These are phyloP conservation scores for Andrographis paniculata DNA, from an alignment of 305 asterid species.

Conservation along the genomic window DNA sequence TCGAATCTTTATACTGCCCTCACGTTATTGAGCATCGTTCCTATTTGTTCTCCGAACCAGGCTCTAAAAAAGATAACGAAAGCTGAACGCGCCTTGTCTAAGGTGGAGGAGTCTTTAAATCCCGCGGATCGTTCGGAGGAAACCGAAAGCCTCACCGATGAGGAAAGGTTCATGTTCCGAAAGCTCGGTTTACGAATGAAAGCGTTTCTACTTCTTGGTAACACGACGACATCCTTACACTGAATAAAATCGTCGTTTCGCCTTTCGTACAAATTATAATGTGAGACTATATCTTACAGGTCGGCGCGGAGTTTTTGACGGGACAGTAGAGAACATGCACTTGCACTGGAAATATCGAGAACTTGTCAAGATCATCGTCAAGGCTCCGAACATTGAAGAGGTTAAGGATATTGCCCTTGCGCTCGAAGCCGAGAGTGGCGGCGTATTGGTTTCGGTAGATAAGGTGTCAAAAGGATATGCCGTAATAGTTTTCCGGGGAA, in stretches of 20 bases:
- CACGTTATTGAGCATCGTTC: neutral
- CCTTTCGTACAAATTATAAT: no score
- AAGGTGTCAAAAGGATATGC: conserved; percentile 94
- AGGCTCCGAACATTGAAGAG: conserved; percentile 64
- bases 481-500: conserved; percentile 75
- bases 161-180: conserved; percentile 95
- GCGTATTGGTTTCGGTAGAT: conserved; percentile 83
- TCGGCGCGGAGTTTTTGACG: conserved; percentile 95
- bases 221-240: no score
- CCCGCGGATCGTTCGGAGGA: conserved; percentile 65
- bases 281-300: no score
- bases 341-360: conserved; percentile 97
- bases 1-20: conserved; percentile 4
- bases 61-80: conserved; percentile 61
- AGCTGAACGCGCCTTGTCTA: conserved; percentile 74
- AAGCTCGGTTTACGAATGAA: conserved; percentile 96
- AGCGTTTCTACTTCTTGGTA: conserved; percentile 92
- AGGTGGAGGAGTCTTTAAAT: conserved; percentile 68
- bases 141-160: conserved; percentile 68
- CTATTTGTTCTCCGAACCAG: conserved; percentile 33
- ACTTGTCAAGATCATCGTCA: conserved; percentile 74
- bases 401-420: conserved; percentile 73
- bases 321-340: conserved; percentile 99
- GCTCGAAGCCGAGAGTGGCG: conserved; percentile 97
- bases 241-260: no score